phyloP scores from a whole-genome alignment of 331 rosid genomes.

The Arachis monticola region DNA sequence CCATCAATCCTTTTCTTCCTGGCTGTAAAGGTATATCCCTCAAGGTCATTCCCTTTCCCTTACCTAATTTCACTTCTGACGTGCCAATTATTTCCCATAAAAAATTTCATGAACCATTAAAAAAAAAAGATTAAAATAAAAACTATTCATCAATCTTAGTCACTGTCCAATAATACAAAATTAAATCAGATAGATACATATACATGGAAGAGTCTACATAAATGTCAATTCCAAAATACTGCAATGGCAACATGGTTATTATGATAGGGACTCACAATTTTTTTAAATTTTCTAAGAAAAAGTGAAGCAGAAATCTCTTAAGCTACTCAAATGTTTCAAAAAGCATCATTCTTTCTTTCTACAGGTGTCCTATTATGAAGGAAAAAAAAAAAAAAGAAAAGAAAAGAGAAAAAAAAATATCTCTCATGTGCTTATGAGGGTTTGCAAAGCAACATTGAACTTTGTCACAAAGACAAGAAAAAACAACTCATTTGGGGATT shows the following conservation, averaged over 20 bases:
- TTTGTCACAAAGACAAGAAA: conserved; percentile 92
- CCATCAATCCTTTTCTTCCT: conserved; percentile 38
- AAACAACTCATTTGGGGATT: conserved; percentile 63
- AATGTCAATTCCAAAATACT: conserved; percentile 38
- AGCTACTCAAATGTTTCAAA: conserved; percentile 71
- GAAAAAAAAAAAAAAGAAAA: background rate
- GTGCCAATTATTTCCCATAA: conserved; percentile 21
- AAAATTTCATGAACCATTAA: conserved; percentile 29
- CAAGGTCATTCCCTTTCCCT: conserved; percentile 49
- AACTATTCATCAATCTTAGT: conserved; percentile 35
- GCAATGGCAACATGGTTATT: conserved; percentile 47
- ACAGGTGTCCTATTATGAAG: conserved; percentile 47
- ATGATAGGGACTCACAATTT: conserved; percentile 50
- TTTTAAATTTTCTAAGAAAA: conserved; percentile 46
- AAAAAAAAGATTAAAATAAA: no score
- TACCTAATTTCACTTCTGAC: conserved; percentile 51
- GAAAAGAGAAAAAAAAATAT: background rate
- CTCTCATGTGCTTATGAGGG: conserved; percentile 57
- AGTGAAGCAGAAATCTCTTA: conserved; percentile 59
- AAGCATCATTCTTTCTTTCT: conserved; percentile 43
- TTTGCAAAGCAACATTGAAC: conserved; percentile 78
- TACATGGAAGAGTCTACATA: conserved; percentile 40
- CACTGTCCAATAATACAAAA: conserved; percentile 49
- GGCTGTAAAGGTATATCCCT: conserved; percentile 44
- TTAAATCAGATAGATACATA: background rate